These are phyloP conservation scores for Emergomyces orientalis DNA, from an alignment of 2,329 filamentous ascomycete species.

Conservation along the genomic window DNA sequence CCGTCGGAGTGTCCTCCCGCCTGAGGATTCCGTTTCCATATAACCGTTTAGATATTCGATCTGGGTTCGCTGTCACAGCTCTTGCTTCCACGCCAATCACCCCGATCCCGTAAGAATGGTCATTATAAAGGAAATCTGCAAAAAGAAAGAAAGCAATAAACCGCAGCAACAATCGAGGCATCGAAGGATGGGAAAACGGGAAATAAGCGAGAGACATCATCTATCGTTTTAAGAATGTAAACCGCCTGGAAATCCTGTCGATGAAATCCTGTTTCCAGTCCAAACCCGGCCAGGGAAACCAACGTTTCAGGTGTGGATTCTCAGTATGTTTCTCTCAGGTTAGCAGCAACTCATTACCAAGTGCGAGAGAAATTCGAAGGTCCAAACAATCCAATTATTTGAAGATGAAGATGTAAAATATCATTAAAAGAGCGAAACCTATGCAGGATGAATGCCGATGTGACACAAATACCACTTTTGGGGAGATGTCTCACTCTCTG, in stretches of 20 bases:
- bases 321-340: background rate
- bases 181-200: background rate
- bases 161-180: constrained; percentile 1
- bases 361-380: background rate
- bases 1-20: constrained; percentile 39
- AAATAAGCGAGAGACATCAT: background rate
- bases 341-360: background rate
- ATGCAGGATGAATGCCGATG: background rate
- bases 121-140: background rate
- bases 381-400: background rate
- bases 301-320: background rate
- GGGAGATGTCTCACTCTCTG: constrained; percentile 3
- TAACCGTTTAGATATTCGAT: background rate
- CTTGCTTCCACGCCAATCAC: background rate
- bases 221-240: background rate
- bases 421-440: background rate
- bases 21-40: constrained; percentile 5
- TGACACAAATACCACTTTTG: background rate
- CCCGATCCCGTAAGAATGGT: background rate
- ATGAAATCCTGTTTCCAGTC: background rate
- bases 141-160: constrained; percentile 2
- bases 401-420: background rate
- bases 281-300: background rate
- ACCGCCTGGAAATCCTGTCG: background rate
- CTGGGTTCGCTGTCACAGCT: background rate